phyloP scores from a whole-genome alignment of 805 yeast species.

The Starmerella stigmatis region DNA sequence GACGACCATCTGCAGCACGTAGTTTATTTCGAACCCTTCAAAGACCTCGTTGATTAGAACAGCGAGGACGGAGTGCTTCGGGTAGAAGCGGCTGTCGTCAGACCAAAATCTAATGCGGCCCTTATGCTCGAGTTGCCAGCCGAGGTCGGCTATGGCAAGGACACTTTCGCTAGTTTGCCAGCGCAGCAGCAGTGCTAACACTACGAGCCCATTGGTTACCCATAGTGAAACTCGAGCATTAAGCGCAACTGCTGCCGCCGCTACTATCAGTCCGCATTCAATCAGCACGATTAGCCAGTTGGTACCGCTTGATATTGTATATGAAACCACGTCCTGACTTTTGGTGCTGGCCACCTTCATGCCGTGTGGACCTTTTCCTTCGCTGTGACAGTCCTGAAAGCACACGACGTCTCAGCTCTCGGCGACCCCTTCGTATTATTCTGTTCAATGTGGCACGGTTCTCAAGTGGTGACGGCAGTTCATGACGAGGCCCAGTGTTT shows the following conservation, averaged over 20 bases:
- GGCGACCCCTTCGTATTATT: no score
- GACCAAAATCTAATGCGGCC: constrained; percentile 12
- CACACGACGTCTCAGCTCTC: no score
- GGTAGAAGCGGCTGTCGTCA: constrained; percentile 13
- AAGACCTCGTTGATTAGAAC: constrained; percentile 21
- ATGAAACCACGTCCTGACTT: background rate
- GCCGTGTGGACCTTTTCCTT: no score
- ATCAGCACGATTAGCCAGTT: background rate
- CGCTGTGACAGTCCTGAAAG: background rate
- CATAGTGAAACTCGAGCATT: background rate
- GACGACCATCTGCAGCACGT: constrained; percentile 16
- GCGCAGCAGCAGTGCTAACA: constrained; percentile 1
- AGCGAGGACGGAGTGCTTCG: constrained; percentile 11
- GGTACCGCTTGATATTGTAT: background rate
- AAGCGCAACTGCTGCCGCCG: background rate
- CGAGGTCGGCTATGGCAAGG: constrained; percentile 15
- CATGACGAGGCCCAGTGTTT: no score
- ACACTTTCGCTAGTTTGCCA: constrained; percentile 11
- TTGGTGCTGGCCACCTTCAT: constrained; percentile 1
- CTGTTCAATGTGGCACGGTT: no score
- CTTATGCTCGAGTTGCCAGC: constrained; percentile 13
- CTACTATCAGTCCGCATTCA: background rate
- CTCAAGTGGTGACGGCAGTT: no score
- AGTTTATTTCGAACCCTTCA: constrained; percentile 18
- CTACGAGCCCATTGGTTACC: background rate